These are phyloP conservation scores for Colletotrichum sp. DNA, from an alignment of 2,329 filamentous ascomycete genomes.

Conservation along the genomic window DNA sequence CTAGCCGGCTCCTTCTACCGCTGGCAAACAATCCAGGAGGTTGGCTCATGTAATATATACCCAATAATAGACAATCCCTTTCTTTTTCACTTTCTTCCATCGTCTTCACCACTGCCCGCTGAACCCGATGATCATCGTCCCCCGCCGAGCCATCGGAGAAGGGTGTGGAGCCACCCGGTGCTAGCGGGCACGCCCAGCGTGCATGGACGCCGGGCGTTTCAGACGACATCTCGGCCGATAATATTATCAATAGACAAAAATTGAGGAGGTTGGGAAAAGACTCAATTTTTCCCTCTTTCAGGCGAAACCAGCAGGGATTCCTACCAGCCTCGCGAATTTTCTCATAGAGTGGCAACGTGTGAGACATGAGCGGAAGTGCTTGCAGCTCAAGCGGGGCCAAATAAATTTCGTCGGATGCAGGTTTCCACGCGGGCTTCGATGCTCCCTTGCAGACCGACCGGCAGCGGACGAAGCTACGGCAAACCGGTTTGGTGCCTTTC, in stretches of 20 bases:
- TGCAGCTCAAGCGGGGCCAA: not conserved
- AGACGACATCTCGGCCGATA: constrained; percentile 13
- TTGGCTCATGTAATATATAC: not conserved
- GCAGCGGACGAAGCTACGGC: not conserved
- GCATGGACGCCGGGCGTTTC: constrained; percentile 13
- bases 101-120: not conserved
- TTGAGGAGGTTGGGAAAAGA: constrained; percentile 4
- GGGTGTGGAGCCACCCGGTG: not conserved
- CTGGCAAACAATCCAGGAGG: not conserved
- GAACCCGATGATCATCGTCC: not conserved
- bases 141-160: not conserved
- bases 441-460: not conserved
- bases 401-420: not conserved
- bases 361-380: not conserved
- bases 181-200: constrained; percentile 1
- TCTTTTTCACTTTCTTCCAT: not conserved
- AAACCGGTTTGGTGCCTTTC: not conserved
- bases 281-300: not conserved
- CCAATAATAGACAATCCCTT: not conserved
- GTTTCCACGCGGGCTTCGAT: not conserved
- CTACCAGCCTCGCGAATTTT: not conserved
- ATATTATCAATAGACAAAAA: not conserved
- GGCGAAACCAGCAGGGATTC: not conserved
- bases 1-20: not conserved
- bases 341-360: not conserved